Evolutionary conservation across 768 basidiomycete species (phyloP).

Genomic region (Pleurotus salmoneostramineus): DNA sequence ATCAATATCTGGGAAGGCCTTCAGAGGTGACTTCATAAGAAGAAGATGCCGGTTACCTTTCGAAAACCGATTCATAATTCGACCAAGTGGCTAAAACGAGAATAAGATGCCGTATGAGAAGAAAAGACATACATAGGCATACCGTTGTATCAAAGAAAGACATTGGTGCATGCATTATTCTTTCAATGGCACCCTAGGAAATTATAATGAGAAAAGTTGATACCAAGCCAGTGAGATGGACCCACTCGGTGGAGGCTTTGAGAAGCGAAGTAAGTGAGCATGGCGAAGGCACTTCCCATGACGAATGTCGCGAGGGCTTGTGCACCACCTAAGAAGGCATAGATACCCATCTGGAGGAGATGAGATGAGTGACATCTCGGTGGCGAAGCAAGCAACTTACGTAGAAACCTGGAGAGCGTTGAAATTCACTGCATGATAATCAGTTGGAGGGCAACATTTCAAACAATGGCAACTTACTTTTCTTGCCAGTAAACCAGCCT

Average conservation of each 20-base stretch:
- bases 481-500: conserved; percentile 90
- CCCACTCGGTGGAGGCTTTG: conserved; percentile 2
- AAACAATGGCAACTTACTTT: conserved; percentile 27
- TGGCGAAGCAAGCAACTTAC: conserved; percentile 30
- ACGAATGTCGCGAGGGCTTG: conserved; percentile 12
- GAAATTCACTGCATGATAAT: conserved; percentile 42
- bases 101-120: conserved; percentile 3
- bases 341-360: conserved; percentile 11
- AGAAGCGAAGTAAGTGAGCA: conserved; percentile 10
- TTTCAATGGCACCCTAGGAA: conserved; percentile 53
- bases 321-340: conserved; percentile 9
- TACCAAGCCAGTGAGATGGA: neutral
- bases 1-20: conserved; percentile 52
- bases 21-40: conserved; percentile 5
- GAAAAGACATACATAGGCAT: conserved; percentile 12
- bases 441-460: neutral
- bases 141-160: conserved; percentile 87
- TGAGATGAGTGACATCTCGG: neutral
- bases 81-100: conserved; percentile 60
- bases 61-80: conserved; percentile 88
- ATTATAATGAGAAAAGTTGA: neutral
- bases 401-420: conserved; percentile 62
- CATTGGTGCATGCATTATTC: conserved; percentile 84
- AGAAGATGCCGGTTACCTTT: conserved; percentile 42
- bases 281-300: conserved; percentile 11